Base-by-base conservation (phyloP, 2,329 filamentous ascomycete genomes). In the Zalaria obscura region DNA sequence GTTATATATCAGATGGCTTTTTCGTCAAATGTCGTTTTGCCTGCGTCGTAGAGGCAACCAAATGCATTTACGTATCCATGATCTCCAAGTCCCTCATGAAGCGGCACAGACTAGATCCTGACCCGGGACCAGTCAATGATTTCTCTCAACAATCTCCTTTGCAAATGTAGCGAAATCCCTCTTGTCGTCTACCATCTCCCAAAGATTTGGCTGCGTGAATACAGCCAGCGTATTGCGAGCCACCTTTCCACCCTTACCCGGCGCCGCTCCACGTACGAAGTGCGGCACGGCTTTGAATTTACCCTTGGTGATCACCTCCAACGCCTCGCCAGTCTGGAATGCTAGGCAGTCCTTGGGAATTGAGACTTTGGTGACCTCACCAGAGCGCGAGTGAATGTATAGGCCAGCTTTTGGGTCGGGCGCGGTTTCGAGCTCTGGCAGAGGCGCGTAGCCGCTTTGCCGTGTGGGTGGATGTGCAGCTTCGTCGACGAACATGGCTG, bases 401-500 rank as follows among this genome's bases (percentile, higher is more conserved):
- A 98, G 67, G 0, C 91, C 91, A 0, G 89, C 83, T 8, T 75
- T 73, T 3, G 87, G 78, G 55, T 96, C 88, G 0, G 91, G 89
- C 3, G 85, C 87, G 0, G 70, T 56, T 1, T 76, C 59, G 0
- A 95, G 73, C 62, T 95, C 89, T 0, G 72, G 65, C 0, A 93
- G 70, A 0, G 73, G 67, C 49, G 51, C 38, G 53, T 45, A 36
- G 47, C 53, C 5, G 35, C 49, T 56, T 7, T 41, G 39, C 32
- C 8, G 39, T 33, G 9, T 40, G 35, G 63, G 60, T 4, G 56
- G 46, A 27, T 66, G 53, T 6, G 56, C 57, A 1, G 64, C 63
- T 64, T 96, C 89, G 55, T 96, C 86, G 47, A 96, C 73, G 60
- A 93, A 96, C 87, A 96, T 94, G 50, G 89, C 88, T 2, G 83